These are phyloP conservation scores for Cladophialophora carrionii DNA, from an alignment of 2,329 filamentous ascomycete genomes.

Conservation along the genomic window DNA sequence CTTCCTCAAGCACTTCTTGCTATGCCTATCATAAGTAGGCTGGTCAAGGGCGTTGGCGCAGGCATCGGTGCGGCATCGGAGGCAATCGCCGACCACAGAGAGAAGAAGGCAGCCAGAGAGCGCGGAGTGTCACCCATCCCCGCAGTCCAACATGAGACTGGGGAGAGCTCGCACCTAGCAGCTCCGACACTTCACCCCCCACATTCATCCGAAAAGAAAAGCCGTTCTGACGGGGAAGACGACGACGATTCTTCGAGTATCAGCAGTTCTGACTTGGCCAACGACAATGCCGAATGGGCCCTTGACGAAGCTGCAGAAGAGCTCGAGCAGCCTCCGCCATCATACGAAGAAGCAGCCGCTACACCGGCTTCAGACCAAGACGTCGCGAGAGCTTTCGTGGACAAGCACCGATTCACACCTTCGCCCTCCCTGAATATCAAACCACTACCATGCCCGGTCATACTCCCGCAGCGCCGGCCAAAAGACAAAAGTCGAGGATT, in stretches of 20 bases:
- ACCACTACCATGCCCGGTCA: constrained; percentile 49
- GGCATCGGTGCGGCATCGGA: constrained; percentile 32
- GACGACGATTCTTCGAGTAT: constrained; percentile 26
- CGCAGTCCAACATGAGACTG: constrained; percentile 7
- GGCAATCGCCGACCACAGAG: constrained; percentile 33
- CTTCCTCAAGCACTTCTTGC: not conserved
- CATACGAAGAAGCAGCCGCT: constrained; percentile 22
- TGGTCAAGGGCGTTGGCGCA: constrained; percentile 32
- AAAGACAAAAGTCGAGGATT: constrained; percentile 55
- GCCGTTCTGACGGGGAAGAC: constrained; percentile 7
- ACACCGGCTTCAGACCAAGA: constrained; percentile 22
- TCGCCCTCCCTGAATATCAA: constrained; percentile 13
- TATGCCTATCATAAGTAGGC: constrained; percentile 27
- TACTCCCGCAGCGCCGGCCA: constrained; percentile 58
- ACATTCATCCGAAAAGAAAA: constrained; percentile 7
- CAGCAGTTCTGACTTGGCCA: constrained; percentile 28
- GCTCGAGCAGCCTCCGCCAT: constrained; percentile 23
- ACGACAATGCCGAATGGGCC: constrained; percentile 31
- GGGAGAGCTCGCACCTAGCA: constrained; percentile 5
- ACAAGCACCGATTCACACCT: constrained; percentile 14
- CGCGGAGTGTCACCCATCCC: constrained; percentile 21
- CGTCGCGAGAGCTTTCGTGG: constrained; percentile 24
- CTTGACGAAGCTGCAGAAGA: constrained; percentile 34
- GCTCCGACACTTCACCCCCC: not conserved
- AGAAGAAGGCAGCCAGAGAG: constrained; percentile 28